Conservation (phyloP, 2,329 filamentous ascomycete species). For the Cladosporium phlei region DNA sequence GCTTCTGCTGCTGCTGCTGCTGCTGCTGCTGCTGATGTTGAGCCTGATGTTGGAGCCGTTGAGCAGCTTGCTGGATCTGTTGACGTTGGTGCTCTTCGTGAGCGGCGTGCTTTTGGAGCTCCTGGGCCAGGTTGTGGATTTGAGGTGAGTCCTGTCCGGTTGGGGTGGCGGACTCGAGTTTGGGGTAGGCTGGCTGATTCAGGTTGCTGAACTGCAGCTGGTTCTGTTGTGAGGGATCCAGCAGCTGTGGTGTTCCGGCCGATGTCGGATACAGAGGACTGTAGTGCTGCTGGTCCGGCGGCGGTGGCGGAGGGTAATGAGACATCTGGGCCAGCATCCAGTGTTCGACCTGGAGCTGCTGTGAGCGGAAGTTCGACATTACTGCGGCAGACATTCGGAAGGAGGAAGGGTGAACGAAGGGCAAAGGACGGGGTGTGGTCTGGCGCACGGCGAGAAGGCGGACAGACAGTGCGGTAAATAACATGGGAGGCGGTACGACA, state of each 20-base stretch:
- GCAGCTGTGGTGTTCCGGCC: constrained; percentile 28
- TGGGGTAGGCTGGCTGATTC: constrained; percentile 33
- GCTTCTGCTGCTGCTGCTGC: constrained; percentile 22
- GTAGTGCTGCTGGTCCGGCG: constrained; percentile 34
- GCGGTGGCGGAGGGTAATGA: constrained; percentile 33
- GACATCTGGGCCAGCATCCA: constrained; percentile 35
- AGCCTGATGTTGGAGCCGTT: constrained; percentile 25
- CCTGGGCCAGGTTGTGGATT: constrained; percentile 30
- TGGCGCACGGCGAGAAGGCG: constrained; percentile 2
- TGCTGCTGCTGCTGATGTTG: constrained; percentile 22
- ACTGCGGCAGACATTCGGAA: constrained; percentile 28
- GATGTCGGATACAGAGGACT: constrained; percentile 29
- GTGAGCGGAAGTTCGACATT: constrained; percentile 31
- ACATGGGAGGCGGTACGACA: constrained; percentile 6
- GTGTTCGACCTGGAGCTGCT: constrained; percentile 31
- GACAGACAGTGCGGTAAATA: constrained; percentile 10
- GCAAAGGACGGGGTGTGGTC: constrained; percentile 6
- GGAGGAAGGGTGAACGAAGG: constrained; percentile 5
- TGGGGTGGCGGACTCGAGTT: constrained; percentile 27
- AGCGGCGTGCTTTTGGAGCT: constrained; percentile 27
- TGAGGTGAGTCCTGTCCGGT: constrained; percentile 22
- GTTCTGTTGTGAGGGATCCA: constrained; percentile 30
- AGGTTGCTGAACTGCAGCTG: constrained; percentile 32
- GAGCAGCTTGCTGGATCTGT: constrained; percentile 26
- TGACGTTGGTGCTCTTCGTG: constrained; percentile 30